Evolutionary conservation across 345 rosid genomes (phyloP).

Genomic region (Hibiscus mutabilis): DNA sequence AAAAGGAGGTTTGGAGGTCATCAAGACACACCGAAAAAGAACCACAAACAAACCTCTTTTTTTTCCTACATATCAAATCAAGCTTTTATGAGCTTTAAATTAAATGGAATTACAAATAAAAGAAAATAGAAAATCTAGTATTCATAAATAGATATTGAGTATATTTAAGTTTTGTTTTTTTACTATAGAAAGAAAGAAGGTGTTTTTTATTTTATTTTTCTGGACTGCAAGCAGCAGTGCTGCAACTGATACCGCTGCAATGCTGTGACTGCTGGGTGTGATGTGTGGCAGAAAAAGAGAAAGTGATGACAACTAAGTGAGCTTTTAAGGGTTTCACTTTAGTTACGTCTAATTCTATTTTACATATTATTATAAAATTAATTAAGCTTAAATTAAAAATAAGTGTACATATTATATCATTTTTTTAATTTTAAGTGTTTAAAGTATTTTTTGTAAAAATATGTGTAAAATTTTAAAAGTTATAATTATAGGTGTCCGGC

Average conservation of each 20-base stretch:
- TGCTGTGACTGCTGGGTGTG: constrained; percentile 32
- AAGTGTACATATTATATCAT: too few species aligned
- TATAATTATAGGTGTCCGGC: too few species aligned
- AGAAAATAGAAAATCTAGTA: background rate
- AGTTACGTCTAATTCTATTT: background rate
- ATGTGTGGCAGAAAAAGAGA: constrained; percentile 33
- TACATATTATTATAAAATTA: too few species aligned
- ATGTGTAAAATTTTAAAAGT: too few species aligned
- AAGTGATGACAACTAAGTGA: background rate
- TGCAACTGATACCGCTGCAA: constrained; percentile 33
- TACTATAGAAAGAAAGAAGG: background rate
- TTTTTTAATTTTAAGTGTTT: too few species aligned
- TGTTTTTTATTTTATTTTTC: background rate
- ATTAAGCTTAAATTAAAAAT: too few species aligned
- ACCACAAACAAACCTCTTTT: background rate
- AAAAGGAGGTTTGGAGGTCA: constrained; percentile 8
- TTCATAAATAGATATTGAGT: background rate
- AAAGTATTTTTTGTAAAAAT: too few species aligned
- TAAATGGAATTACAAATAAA: background rate
- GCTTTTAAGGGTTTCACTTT: background rate
- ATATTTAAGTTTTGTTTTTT: background rate
- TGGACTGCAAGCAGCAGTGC: constrained; percentile 25
- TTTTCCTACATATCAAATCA: constrained; percentile 31
- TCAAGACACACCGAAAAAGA: constrained; percentile 19
- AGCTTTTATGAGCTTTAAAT: constrained; percentile 20